Evolutionary conservation across 2,329 filamentous ascomycete genomes (phyloP).

Genomic region (Ascochyta fabae): DNA sequence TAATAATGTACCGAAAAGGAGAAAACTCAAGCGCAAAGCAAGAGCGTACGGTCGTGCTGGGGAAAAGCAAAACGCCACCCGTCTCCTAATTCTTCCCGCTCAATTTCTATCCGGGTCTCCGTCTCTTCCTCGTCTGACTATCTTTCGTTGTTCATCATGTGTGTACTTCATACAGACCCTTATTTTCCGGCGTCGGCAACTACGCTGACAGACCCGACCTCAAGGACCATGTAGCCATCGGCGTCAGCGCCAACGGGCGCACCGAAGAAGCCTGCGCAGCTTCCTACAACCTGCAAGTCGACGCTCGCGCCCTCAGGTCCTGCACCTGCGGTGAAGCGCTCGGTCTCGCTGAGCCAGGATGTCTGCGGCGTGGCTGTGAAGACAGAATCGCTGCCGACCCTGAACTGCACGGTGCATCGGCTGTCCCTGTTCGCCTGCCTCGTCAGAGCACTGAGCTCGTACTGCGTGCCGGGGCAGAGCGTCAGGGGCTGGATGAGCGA

Average conservation of each 20-base stretch:
- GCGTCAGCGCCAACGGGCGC: slow-evolving; percentile 20
- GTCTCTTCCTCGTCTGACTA: neutral
- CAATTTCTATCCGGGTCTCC: slow-evolving; percentile 6
- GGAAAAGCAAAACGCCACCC: slow-evolving; percentile 7
- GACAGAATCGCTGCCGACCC: slow-evolving; percentile 22
- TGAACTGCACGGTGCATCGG: slow-evolving; percentile 27
- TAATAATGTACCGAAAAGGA: slow-evolving; percentile 13
- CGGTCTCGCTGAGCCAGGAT: slow-evolving; percentile 16
- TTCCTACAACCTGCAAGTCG: slow-evolving; percentile 28
- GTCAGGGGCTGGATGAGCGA: slow-evolving; percentile 35
- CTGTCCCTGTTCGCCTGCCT: slow-evolving; percentile 25
- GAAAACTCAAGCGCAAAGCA: neutral
- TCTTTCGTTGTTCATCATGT: neutral
- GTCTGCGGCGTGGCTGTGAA: slow-evolving; percentile 26
- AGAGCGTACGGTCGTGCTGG: slow-evolving; percentile 1
- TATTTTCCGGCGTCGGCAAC: neutral
- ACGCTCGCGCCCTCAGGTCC: slow-evolving; percentile 27
- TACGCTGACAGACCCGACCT: slow-evolving; percentile 12
- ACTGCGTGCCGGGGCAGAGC: slow-evolving; percentile 35
- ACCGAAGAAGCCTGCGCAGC: slow-evolving; percentile 30
- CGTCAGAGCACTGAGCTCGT: slow-evolving; percentile 23
- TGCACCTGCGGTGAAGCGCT: slow-evolving; percentile 27
- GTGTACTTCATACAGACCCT: neutral
- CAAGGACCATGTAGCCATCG: slow-evolving; percentile 26
- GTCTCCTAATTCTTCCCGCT: neutral